phyloP scores from a whole-genome alignment of 805 yeast species.

The Yarrowia deformans region DNA sequence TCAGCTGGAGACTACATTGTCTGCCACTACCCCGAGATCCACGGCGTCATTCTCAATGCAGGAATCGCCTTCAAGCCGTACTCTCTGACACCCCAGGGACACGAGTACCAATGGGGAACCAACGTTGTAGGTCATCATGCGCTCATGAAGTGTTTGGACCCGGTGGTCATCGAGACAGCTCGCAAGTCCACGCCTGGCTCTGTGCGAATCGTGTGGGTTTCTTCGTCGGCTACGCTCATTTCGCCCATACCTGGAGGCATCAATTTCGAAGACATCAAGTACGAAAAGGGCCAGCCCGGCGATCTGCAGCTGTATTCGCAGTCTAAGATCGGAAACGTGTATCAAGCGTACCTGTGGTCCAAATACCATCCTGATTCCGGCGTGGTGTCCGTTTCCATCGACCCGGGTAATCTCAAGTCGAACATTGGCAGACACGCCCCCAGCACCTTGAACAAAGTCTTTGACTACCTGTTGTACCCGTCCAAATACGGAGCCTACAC shows the following conservation, averaged over 20 bases:
- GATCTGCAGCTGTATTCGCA: conserved; percentile 51
- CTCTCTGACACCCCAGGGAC: conserved; percentile 54
- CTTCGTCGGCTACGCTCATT: conserved; percentile 53
- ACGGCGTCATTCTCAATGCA: conserved; percentile 53
- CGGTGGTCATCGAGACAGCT: conserved; percentile 52
- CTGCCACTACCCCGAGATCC: background rate
- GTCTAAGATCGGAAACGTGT: conserved; percentile 55
- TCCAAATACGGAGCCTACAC: conserved; percentile 55
- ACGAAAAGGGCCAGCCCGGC: conserved; percentile 41
- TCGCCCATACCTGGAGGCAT: conserved; percentile 50
- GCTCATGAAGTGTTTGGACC: conserved; percentile 53
- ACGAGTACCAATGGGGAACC: conserved; percentile 57
- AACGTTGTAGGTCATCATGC: conserved; percentile 58
- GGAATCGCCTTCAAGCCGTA: conserved; percentile 55
- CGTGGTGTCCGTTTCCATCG: conserved; percentile 51
- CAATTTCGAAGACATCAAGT: conserved; percentile 50
- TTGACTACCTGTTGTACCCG: conserved; percentile 42
- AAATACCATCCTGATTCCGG: conserved; percentile 49
- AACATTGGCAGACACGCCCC: conserved; percentile 49
- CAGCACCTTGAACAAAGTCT: conserved; percentile 1
- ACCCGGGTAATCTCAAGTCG: conserved; percentile 55
- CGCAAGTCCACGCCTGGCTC: conserved; percentile 47
- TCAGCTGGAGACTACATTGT: background rate
- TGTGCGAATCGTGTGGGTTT: conserved; percentile 56
- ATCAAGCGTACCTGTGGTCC: conserved; percentile 53